phyloP scores from a whole-genome alignment of 2,329 filamentous ascomycete genomes.

The Pseudophaeomoniella oleicola region DNA sequence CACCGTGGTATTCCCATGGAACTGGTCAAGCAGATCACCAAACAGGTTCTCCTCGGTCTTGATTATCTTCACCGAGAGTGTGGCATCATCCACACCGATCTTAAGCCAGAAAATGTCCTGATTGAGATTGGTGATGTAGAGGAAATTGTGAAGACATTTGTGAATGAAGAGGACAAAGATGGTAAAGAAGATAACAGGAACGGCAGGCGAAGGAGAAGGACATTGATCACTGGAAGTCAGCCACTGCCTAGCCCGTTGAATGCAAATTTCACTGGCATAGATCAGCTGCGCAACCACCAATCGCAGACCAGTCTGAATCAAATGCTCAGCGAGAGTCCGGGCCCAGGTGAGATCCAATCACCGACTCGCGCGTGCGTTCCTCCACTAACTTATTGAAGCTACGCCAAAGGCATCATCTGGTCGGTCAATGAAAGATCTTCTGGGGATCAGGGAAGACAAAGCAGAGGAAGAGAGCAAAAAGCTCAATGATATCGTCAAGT shows the following conservation, averaged over 20 bases:
- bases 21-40: conserved; percentile 95
- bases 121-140: conserved; percentile 99
- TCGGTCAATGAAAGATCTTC: conserved; percentile 45
- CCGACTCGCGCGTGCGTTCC: conserved; percentile 14
- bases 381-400: conserved; percentile 37
- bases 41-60: conserved; percentile 86
- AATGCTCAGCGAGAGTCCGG: conserved; percentile 56
- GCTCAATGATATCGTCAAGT: conserved; percentile 87
- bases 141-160: conserved; percentile 92
- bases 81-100: conserved; percentile 88
- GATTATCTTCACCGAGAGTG: conserved; percentile 97
- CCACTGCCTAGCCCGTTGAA: conserved; percentile 90
- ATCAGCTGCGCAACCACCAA: conserved; percentile 46
- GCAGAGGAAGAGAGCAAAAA: conserved; percentile 52
- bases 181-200: conserved; percentile 87
- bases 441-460: conserved; percentile 41
- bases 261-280: conserved; percentile 69
- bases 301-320: conserved; percentile 68
- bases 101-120: conserved; percentile 90
- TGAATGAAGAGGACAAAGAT: conserved; percentile 64
- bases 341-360: conserved; percentile 30
- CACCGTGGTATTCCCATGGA: conserved; percentile 93
- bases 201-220: conserved; percentile 74
- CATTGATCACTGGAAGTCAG: conserved; percentile 92
- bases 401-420: conserved; percentile 21